Conservation (phyloP, 768 basidiomycete genomes). For the Obba rivulosa region DNA sequence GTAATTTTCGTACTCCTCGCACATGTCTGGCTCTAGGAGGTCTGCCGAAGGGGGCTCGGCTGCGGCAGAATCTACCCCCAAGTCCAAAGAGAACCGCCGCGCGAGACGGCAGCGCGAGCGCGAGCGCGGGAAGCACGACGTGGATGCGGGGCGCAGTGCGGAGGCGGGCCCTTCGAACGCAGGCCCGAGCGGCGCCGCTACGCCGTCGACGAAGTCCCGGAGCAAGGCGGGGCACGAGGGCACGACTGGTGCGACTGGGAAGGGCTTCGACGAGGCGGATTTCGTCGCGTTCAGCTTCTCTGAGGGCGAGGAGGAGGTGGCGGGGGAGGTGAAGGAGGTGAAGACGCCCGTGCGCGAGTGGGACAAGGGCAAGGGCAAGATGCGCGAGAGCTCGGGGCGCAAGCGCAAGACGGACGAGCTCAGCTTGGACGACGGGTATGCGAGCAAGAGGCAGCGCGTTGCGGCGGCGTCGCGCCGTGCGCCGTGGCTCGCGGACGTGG, state of each 20-base stretch:
- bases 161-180: conserved; percentile 3
- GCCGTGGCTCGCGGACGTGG: conserved; percentile 62
- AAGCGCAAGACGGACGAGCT: conserved; percentile 47
- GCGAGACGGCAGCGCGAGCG: conserved; percentile 1
- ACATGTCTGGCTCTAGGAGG: conserved; percentile 1
- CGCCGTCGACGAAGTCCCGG: not conserved
- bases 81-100: conserved; percentile 1
- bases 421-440: conserved; percentile 45
- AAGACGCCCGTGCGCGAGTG: conserved; percentile 16
- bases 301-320: conserved; percentile 19
- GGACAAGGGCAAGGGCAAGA: conserved; percentile 19
- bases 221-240: not conserved
- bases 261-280: conserved; percentile 19
- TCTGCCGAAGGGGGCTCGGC: not conserved
- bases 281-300: conserved; percentile 26
- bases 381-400: conserved; percentile 18
- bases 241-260: not conserved
- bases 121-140: not conserved
- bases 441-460: conserved; percentile 47
- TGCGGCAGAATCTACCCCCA: not conserved
- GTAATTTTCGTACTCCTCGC: not conserved
- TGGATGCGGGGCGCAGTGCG: not conserved
- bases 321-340: not conserved
- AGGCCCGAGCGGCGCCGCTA: not conserved
- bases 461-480: conserved; percentile 49